Evolutionary conservation across 805 yeast genomes (phyloP).

Genomic region (Kazachstania bromeliacearum): DNA sequence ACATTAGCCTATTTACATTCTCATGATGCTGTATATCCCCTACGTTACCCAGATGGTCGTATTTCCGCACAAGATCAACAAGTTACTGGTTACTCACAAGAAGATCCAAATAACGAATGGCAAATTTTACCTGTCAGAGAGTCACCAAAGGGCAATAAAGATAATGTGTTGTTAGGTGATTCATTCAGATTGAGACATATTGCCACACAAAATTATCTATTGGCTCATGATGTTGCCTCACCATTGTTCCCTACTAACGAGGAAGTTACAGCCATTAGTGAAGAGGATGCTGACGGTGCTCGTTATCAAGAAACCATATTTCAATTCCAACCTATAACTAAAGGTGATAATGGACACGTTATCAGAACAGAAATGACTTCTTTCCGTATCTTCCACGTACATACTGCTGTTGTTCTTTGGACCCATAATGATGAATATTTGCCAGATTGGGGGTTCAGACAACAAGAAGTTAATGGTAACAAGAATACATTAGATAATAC

Average conservation of each 20-base stretch:
- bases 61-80: constrained; percentile 91
- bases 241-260: constrained; percentile 88
- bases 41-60: constrained; percentile 94
- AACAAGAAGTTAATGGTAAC: constrained; percentile 92
- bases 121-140: constrained; percentile 59
- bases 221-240: constrained; percentile 94
- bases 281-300: constrained; percentile 46
- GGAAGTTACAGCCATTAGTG: constrained; percentile 71
- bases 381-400: constrained; percentile 68
- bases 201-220: constrained; percentile 65
- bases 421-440: constrained; percentile 72
- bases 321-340: constrained; percentile 54
- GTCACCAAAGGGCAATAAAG: constrained; percentile 33
- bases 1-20: constrained; percentile 79
- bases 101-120: constrained; percentile 74
- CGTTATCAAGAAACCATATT: constrained; percentile 70
- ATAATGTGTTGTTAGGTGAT: constrained; percentile 60
- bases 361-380: constrained; percentile 59
- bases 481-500: constrained; percentile 61
- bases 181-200: constrained; percentile 72
- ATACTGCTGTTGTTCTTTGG: constrained; percentile 89
- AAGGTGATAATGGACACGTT: constrained; percentile 37
- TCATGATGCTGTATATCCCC: constrained; percentile 65
- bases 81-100: constrained; percentile 59
- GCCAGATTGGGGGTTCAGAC: constrained; percentile 93